These are phyloP conservation scores for Cladobotryum protrusum DNA, from an alignment of 2,329 filamentous ascomycete species.

Conservation along the genomic window DNA sequence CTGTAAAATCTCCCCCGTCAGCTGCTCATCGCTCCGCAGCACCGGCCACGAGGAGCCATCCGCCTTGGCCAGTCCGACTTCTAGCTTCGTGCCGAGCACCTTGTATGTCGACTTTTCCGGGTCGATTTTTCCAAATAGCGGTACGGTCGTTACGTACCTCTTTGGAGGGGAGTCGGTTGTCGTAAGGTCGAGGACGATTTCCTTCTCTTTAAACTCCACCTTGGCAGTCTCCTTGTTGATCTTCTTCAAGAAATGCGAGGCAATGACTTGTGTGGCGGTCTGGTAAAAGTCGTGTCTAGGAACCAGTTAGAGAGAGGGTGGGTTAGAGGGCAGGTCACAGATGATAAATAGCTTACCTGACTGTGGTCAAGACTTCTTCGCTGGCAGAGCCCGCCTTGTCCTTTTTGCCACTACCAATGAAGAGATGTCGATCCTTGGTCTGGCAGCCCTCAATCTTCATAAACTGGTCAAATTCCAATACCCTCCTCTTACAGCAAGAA, in stretches of 20 bases:
- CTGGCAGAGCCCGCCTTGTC: slow-evolving; percentile 39
- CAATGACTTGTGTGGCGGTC: slow-evolving; percentile 76
- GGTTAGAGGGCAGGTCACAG: background rate
- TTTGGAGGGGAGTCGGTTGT: slow-evolving; percentile 74
- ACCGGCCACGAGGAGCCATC: slow-evolving; percentile 81
- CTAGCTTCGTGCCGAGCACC: slow-evolving; percentile 83
- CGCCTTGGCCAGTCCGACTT: slow-evolving; percentile 66
- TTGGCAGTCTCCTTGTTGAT: slow-evolving; percentile 76
- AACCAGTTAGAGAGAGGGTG: background rate
- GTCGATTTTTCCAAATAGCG: slow-evolving; percentile 73
- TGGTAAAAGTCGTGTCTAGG: slow-evolving; percentile 82
- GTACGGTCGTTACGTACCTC: slow-evolving; percentile 67
- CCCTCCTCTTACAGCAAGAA: slow-evolving; percentile 90
- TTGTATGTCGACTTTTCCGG: slow-evolving; percentile 68
- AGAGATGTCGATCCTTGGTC: slow-evolving; percentile 75
- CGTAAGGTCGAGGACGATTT: slow-evolving; percentile 72
- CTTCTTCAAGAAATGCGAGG: slow-evolving; percentile 93
- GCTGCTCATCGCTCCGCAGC: slow-evolving; percentile 66
- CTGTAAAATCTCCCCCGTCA: slow-evolving; percentile 76
- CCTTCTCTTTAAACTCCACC: slow-evolving; percentile 58
- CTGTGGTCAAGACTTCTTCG: slow-evolving; percentile 72
- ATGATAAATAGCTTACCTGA: slow-evolving; percentile 48
- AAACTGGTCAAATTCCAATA: slow-evolving; percentile 96
- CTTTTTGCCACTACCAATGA: slow-evolving; percentile 71
- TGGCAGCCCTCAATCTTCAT: slow-evolving; percentile 91